Conservation (phyloP, 108 stramenopile species). For the Schizochytrium sp. region DNA sequence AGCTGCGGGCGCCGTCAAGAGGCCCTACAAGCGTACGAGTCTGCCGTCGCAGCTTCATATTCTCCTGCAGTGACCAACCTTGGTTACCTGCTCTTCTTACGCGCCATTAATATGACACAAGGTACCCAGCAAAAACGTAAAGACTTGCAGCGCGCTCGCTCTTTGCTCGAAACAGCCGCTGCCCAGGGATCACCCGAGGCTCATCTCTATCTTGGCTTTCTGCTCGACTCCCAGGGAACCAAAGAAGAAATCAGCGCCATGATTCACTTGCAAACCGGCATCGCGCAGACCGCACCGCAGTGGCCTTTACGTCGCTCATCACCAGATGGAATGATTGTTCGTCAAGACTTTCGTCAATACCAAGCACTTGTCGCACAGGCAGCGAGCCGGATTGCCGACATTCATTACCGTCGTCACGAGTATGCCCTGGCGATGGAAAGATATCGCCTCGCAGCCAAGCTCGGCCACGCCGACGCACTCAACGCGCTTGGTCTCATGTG, state of each 20-base stretch:
- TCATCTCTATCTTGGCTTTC: not conserved
- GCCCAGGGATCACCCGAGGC: not conserved
- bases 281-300: not conserved
- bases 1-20: not conserved
- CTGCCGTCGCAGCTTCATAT: not conserved
- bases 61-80: not conserved
- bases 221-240: not conserved
- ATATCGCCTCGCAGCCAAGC: not conserved
- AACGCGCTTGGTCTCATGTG: conserved; percentile 13
- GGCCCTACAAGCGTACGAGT: not conserved
- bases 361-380: not conserved
- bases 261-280: not conserved
- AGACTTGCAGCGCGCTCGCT: not conserved
- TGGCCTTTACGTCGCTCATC: too few species aligned
- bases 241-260: not conserved
- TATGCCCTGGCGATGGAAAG: not conserved
- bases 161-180: not conserved
- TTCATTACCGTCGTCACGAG: not conserved
- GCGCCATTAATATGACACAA: not conserved
- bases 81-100: not conserved
- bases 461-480: not conserved
- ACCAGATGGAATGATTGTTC: not conserved
- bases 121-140: not conserved
- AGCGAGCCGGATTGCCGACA: not conserved
- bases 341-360: not conserved